Evolutionary conservation across 495 filamentous ascomycete species (phyloP).

Genomic region (Sabuloglossum arenarium): DNA sequence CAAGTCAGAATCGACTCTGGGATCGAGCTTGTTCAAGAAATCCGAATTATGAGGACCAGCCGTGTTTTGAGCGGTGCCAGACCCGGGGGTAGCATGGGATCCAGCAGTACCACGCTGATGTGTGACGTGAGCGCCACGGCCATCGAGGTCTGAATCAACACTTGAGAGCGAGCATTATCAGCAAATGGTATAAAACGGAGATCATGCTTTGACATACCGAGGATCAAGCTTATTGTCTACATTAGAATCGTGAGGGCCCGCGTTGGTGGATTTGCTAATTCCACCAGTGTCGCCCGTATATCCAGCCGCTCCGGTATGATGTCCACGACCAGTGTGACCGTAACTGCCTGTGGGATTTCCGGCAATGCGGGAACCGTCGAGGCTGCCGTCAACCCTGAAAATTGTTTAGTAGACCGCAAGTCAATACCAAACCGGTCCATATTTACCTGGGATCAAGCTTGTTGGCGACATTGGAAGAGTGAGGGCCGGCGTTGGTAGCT

Average conservation of each 20-base stretch:
- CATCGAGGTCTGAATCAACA: constrained; percentile 24
- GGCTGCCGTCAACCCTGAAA: too few species aligned
- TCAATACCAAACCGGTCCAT: background rate
- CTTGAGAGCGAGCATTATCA: constrained; percentile 7
- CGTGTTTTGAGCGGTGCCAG: constrained; percentile 15
- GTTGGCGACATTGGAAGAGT: constrained; percentile 14
- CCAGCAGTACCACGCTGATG: background rate
- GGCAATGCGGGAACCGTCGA: too few species aligned
- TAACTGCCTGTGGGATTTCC: too few species aligned
- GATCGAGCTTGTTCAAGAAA: constrained; percentile 30
- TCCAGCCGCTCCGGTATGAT: constrained; percentile 9
- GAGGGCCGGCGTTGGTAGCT: background rate
- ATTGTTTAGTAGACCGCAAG: background rate
- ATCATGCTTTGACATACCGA: background rate
- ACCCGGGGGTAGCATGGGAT: constrained; percentile 5
- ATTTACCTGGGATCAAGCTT: constrained; percentile 22
- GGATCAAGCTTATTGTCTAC: constrained; percentile 33
- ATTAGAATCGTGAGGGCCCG: constrained; percentile 30
- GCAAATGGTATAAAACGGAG: background rate
- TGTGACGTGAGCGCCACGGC: background rate
- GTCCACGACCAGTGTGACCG: too few species aligned
- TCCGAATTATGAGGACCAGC: constrained; percentile 33
- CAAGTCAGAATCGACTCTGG: constrained; percentile 24
- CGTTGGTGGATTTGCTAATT: constrained; percentile 12
- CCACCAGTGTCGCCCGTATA: constrained; percentile 7